These are phyloP conservation scores for Paracamarosporium sp. DNA, from an alignment of 2,329 filamentous ascomycete genomes.

Conservation along the genomic window DNA sequence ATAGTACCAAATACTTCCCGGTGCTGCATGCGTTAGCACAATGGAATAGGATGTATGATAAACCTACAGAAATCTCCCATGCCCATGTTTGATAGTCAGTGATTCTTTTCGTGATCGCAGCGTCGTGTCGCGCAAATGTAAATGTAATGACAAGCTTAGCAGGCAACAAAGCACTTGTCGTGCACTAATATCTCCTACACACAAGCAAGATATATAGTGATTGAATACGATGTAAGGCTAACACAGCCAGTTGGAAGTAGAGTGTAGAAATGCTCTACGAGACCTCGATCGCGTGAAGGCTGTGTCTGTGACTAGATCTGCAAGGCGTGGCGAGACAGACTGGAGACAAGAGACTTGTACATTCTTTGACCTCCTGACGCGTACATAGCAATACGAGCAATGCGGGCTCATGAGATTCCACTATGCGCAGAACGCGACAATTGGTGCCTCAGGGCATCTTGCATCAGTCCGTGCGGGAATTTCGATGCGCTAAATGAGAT, in stretches of 20 bases:
- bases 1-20: constrained; percentile 52
- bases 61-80: constrained; percentile 39
- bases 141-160: neutral
- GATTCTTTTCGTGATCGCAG: neutral
- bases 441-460: constrained; percentile 10
- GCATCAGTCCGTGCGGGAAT: constrained; percentile 27
- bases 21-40: constrained; percentile 18
- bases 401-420: constrained; percentile 21
- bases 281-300: neutral
- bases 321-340: neutral
- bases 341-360: neutral
- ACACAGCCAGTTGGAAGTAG: constrained; percentile 5
- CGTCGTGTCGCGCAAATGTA: neutral
- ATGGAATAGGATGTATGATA: too few species aligned
- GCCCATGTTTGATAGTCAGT: constrained; percentile 26
- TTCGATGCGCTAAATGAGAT: neutral
- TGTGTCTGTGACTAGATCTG: neutral
- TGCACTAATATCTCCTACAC: neutral
- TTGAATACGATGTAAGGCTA: constrained; percentile 16
- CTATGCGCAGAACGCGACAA: neutral
- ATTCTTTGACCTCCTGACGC: neutral
- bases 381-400: constrained; percentile 32
- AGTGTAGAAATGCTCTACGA: neutral
- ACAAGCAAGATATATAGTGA: constrained; percentile 5
- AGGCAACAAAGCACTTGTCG: neutral